These are phyloP conservation scores for Rutstroemia sp. DNA, from an alignment of 2,329 filamentous ascomycete species.

Conservation along the genomic window DNA sequence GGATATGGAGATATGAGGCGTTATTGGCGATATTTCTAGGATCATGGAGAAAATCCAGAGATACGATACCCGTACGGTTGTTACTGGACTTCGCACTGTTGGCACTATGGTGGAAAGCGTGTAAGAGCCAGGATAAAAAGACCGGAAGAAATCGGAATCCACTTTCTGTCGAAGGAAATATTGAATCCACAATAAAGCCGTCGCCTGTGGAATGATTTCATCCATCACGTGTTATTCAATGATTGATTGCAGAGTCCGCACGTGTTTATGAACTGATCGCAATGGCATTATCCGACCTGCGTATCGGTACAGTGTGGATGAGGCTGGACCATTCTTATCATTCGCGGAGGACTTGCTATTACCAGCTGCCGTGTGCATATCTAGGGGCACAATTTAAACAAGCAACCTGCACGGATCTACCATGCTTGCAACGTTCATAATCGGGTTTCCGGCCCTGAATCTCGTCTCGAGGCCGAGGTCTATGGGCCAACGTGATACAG, in stretches of 20 bases:
- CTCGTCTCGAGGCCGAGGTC: too few relatives aligned
- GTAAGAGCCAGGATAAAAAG: neutral
- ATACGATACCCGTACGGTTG: too few relatives aligned
- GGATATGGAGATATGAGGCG: too few relatives aligned
- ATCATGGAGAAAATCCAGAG: too few relatives aligned
- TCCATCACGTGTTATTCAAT: neutral
- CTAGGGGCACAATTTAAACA: neutral
- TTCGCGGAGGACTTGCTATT: too few relatives aligned
- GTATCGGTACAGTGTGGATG: neutral
- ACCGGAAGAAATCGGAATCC: slow-evolving; percentile 5
- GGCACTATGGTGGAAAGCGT: too few relatives aligned
- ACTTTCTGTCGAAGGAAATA: neutral
- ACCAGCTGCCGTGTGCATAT: neutral
- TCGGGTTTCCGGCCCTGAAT: neutral
- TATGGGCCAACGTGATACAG: too few relatives aligned
- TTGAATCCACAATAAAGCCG: slow-evolving; percentile 10
- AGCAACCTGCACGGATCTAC: neutral
- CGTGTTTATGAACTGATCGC: neutral
- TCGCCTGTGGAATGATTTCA: neutral
- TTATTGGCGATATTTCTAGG: too few relatives aligned
- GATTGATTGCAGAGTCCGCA: neutral
- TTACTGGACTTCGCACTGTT: too few relatives aligned
- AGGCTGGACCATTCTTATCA: too few relatives aligned
- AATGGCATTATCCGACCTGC: neutral
- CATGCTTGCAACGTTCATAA: neutral